Conservation (phyloP, 1,284 basidiomycete species). For the Apiotrichum gamsii region DNA sequence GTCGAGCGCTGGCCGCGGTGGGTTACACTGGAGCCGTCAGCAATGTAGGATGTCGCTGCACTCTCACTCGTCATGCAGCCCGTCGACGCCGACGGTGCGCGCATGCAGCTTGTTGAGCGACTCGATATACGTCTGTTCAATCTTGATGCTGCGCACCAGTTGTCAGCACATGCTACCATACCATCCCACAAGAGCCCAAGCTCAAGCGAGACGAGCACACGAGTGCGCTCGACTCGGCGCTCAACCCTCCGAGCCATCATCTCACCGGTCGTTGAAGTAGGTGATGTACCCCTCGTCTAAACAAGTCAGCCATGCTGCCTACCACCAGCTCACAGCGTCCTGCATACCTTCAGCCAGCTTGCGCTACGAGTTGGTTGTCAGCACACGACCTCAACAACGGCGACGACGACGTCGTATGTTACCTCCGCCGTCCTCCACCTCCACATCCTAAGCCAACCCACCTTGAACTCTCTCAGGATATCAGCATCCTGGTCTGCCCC, state of each 20-base stretch:
- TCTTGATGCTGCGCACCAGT: slow-evolving; percentile 64
- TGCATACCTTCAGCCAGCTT: slow-evolving; percentile 35
- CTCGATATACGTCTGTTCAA: slow-evolving; percentile 75
- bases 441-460: slow-evolving; percentile 22
- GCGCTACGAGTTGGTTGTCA: slow-evolving; percentile 32
- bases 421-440: too few species aligned
- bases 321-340: neutral
- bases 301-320: neutral
- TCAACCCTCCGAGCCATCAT: too few species aligned
- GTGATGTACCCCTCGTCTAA: slow-evolving; percentile 63
- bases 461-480: slow-evolving; percentile 28
- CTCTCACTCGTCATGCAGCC: slow-evolving; percentile 42
- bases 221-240: too few species aligned
- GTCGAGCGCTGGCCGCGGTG: slow-evolving; percentile 59
- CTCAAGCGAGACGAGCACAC: too few species aligned
- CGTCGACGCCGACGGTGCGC: slow-evolving; percentile 61
- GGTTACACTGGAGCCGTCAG: slow-evolving; percentile 18
- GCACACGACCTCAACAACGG: neutral
- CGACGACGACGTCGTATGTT: neutral
- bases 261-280: slow-evolving; percentile 79
- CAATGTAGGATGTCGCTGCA: neutral
- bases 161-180: too few species aligned
- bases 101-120: slow-evolving; percentile 63
- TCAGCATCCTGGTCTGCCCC: slow-evolving; percentile 22
- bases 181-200: too few species aligned